Conservation (phyloP, 2,329 filamentous ascomycete genomes). For the Coniochaeta sp. region DNA sequence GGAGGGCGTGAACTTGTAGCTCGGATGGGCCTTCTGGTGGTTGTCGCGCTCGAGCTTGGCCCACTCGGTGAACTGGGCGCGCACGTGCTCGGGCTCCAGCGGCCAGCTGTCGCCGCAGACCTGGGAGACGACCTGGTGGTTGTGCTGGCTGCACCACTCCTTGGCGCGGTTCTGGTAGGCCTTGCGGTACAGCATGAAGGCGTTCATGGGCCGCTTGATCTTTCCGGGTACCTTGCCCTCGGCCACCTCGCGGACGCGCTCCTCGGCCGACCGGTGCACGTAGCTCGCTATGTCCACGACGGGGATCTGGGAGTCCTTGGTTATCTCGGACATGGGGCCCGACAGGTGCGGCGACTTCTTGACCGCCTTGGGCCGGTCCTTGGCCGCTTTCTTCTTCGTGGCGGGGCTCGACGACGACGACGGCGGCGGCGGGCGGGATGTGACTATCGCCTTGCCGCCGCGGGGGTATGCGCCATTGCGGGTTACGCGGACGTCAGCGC, state of each 20-base stretch:
- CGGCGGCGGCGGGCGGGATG: conserved; percentile 14
- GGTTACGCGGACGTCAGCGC: conserved; percentile 27
- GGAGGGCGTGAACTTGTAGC: conserved; percentile 89
- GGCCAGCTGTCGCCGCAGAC: conserved; percentile 86
- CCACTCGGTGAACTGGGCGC: conserved; percentile 69
- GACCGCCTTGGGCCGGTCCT: conserved; percentile 31
- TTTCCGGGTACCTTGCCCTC: conserved; percentile 64
- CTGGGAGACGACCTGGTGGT: conserved; percentile 86
- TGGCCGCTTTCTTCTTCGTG: conserved; percentile 24
- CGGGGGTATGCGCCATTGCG: conserved; percentile 23
- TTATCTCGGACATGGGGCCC: conserved; percentile 64
- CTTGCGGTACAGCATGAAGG: conserved; percentile 95
- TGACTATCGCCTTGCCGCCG: conserved; percentile 10
- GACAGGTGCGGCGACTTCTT: conserved; percentile 49
- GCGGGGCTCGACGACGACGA: conserved; percentile 22
- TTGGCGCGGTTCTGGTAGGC: conserved; percentile 86
- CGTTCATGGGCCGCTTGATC: conserved; percentile 91
- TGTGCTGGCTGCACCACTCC: conserved; percentile 72
- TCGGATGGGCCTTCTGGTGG: conserved; percentile 77
- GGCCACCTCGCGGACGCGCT: conserved; percentile 60
- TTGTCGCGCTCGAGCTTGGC: conserved; percentile 77
- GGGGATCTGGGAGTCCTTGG: conserved; percentile 53
- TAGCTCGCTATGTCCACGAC: conserved; percentile 74
- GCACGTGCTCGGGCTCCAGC: conserved; percentile 65
- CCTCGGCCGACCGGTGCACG: conserved; percentile 64